Percentiles rank a stretch among this genome's conserved stretches.
Conservation (phyloP, 495 filamentous ascomycete species). For the Collariella sp. region DNA sequence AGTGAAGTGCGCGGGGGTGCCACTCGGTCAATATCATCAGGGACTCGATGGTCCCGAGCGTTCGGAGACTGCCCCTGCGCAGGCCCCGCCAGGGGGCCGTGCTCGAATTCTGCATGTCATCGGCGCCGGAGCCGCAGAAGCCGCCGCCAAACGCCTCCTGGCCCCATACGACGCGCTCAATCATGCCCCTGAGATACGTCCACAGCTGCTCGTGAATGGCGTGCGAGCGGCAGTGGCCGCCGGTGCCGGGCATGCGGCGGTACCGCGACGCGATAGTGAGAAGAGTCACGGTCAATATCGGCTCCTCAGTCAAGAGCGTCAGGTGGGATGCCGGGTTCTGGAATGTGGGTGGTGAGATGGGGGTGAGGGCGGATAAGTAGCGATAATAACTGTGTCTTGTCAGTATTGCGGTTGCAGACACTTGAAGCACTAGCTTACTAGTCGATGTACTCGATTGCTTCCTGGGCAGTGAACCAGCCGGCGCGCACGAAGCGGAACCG, state of each 20-base stretch:
- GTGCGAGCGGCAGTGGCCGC: constrained; percentile 72
- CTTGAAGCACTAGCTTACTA: constrained; percentile 51
- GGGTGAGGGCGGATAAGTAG: constrained; percentile 81
- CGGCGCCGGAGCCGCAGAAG: constrained; percentile 67
- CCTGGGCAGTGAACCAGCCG: constrained; percentile 90
- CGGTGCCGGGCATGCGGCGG: constrained; percentile 66
- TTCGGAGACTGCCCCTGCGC: constrained; percentile 71
- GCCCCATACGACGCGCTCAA: constrained; percentile 88
- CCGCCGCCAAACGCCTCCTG: constrained; percentile 89
- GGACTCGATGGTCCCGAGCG: constrained; percentile 87
- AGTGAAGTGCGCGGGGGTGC: constrained; percentile 92
- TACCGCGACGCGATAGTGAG: constrained; percentile 87
- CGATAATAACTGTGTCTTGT: constrained; percentile 63
- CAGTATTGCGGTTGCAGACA: background rate
- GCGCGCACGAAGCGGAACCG: constrained; percentile 85
- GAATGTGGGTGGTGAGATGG: constrained; percentile 80
- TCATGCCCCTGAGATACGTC: constrained; percentile 87
- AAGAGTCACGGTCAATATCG: constrained; percentile 81
- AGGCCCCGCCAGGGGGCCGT: constrained; percentile 50
- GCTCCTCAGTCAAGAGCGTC: constrained; percentile 76
- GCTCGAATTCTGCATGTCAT: constrained; percentile 54
- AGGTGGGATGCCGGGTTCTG: constrained; percentile 63
- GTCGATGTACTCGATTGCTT: constrained; percentile 85
- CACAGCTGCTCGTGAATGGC: constrained; percentile 95
- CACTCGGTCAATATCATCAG: constrained; percentile 91